Base-by-base conservation (phyloP, 768 basidiomycete genomes). In the Gloeopeniophorella convolvens region DNA sequence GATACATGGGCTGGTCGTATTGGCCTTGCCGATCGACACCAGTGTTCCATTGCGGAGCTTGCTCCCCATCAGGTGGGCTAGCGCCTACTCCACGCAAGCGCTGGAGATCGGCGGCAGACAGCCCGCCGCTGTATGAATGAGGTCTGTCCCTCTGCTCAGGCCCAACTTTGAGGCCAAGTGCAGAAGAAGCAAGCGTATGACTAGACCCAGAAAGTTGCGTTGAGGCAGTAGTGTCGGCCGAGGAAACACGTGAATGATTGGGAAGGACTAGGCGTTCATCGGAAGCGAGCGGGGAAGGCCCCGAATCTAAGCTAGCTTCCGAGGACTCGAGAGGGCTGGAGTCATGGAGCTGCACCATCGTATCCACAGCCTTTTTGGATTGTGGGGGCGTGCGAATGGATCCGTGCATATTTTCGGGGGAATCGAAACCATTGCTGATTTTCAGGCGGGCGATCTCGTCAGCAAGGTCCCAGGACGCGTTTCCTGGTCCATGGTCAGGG, bases 231-330 rank as follows among this genome's bases (percentile, higher is more conserved):
- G 82, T 83, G 67, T 89, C 87, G 55, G 83, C 80, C n/a, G 88
- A 89, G 23, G 86, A 88, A 45, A 83, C 88, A 47, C 87, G 80
- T 55, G 87, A 89, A 66, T 89, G 87, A 55, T 83, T 81, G 16
- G 59, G 48, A 24, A 78, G 73, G 45, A 69, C 74, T 59, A 81
- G 79, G 52, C 77, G 76, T 65, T 83, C 81, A 57, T 85, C 83
- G 54, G 80, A 75, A 36, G 75, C 68, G 46, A 82, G 78, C 16
- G 86, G 83, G 30, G 86, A 86, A 44, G 56, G 34, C 42, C 57
- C 31, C 2, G 86, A 88, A 59, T 79, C 82, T 42, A 80, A 70
- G 63, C 85, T 88, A 45, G 79, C 74, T 61, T 75, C 80, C 27
- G 85, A 88, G 28, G 79, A 77, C 9, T 88, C 85, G 42, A 88